Evolutionary conservation across 2,329 filamentous ascomycete genomes (phyloP).

Genomic region (Pseudogymnoascus sp.): DNA sequence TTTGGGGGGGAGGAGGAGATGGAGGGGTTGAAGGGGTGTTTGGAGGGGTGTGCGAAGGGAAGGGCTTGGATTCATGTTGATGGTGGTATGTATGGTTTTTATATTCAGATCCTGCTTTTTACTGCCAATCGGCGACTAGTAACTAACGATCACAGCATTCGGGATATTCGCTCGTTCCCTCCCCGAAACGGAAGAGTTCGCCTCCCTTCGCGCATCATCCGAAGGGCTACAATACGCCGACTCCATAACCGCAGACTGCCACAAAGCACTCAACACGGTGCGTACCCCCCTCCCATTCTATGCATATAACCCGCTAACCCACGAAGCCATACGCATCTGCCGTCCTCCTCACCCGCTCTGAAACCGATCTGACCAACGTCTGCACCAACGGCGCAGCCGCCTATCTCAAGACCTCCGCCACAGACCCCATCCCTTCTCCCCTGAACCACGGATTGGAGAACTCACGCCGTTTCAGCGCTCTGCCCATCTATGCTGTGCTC

Average conservation of each 20-base stretch:
- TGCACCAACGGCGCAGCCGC: conserved; percentile 81
- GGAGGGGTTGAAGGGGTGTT: conserved; percentile 43
- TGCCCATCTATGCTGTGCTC: conserved; percentile 81
- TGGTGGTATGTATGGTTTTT: conserved; percentile 43
- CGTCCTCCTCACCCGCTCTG: conserved; percentile 70
- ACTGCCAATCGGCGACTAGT: neutral
- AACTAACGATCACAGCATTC: conserved; percentile 49
- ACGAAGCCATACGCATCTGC: conserved; percentile 72
- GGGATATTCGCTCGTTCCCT: conserved; percentile 71
- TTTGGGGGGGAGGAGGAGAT: conserved; percentile 45
- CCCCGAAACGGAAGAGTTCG: conserved; percentile 46
- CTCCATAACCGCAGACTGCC: conserved; percentile 76
- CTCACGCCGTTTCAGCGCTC: conserved; percentile 77
- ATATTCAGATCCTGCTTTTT: neutral
- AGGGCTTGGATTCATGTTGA: conserved; percentile 85
- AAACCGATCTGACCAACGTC: conserved; percentile 48
- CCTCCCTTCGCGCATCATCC: conserved; percentile 38
- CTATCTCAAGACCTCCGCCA: conserved; percentile 50
- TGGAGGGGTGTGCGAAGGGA: conserved; percentile 62
- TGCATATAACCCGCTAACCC: neutral
- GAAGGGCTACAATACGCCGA: conserved; percentile 72
- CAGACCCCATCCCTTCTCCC: conserved; percentile 58
- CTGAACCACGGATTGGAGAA: conserved; percentile 86
- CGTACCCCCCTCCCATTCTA: conserved; percentile 23
- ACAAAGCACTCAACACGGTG: conserved; percentile 87